Evolutionary conservation across 768 basidiomycete genomes (phyloP).

Genomic region (Lyophyllum semitale): DNA sequence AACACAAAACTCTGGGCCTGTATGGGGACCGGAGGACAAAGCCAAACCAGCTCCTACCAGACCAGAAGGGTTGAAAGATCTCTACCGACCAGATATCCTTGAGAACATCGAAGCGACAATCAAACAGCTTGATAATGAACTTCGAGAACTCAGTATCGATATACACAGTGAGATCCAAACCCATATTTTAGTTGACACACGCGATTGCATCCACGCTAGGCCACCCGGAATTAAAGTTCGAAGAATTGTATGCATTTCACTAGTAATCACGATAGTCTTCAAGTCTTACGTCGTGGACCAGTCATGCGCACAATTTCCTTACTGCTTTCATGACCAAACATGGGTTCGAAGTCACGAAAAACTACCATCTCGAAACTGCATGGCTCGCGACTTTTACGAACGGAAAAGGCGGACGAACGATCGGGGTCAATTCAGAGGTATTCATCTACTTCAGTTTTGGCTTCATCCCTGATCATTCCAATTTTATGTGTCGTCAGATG

Average conservation of each 20-base stretch:
- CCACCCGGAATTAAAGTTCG: slow-evolving; percentile 68
- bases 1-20: slow-evolving; percentile 13
- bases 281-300: slow-evolving; percentile 23
- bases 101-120: slow-evolving; percentile 64
- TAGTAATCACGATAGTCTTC: neutral
- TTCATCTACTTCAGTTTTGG: slow-evolving; percentile 17
- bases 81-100: too few relatives aligned
- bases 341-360: too few relatives aligned
- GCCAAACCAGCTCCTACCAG: slow-evolving; percentile 29
- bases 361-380: too few relatives aligned
- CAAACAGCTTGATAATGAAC: slow-evolving; percentile 47
- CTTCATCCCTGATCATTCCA: neutral
- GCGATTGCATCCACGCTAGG: slow-evolving; percentile 35
- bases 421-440: slow-evolving; percentile 82
- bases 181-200: neutral
- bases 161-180: slow-evolving; percentile 62
- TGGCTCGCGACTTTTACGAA: slow-evolving; percentile 63
- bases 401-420: slow-evolving; percentile 65
- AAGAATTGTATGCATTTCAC: slow-evolving; percentile 55
- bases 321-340: slow-evolving; percentile 75
- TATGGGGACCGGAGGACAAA: slow-evolving; percentile 47
- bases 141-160: slow-evolving; percentile 65
- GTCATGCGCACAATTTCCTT: slow-evolving; percentile 71
- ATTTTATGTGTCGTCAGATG: slow-evolving; percentile 39
- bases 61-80: slow-evolving; percentile 35